Percentiles rank a stretch among this genome's conserved stretches.
These are phyloP conservation scores for Nannizziopsis barbatae DNA, from an alignment of 2,329 filamentous ascomycete species.

Conservation along the genomic window DNA sequence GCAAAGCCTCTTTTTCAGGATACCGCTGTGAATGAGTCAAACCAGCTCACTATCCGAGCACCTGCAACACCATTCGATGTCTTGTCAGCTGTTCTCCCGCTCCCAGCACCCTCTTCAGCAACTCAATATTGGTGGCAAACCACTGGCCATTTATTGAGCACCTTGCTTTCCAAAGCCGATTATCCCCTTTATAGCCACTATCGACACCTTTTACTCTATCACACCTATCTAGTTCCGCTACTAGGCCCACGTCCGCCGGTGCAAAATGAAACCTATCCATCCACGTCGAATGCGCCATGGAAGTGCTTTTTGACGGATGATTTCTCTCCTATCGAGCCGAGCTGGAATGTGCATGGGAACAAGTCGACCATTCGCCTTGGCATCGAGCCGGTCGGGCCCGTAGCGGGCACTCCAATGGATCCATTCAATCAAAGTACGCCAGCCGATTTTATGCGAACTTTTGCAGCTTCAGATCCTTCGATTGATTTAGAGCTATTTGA, in stretches of 20 bases:
- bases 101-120: background rate
- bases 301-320: slow-evolving; percentile 3
- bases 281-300: background rate
- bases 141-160: slow-evolving; percentile 1
- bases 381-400: background rate
- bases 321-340: slow-evolving; percentile 3
- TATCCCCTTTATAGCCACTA: slow-evolving; percentile 6
- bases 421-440: slow-evolving; percentile 1
- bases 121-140: background rate
- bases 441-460: background rate
- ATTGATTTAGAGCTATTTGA: background rate
- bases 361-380: background rate
- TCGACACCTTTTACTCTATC: slow-evolving; percentile 3
- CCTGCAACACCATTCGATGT: background rate
- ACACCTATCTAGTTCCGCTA: slow-evolving; percentile 2
- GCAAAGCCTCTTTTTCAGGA: too few species aligned
- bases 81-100: background rate
- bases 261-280: background rate
- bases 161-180: background rate
- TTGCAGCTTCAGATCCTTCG: background rate
- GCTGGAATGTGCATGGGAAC: slow-evolving; percentile 1
- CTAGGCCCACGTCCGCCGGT: background rate
- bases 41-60: background rate
- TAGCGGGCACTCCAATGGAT: background rate
- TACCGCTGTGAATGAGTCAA: background rate